A percentile compares a stretch with the other conserved stretches of the same genome.
These are phyloP conservation scores for Talaromyces sp. DNA, from an alignment of 2,329 filamentous ascomycete genomes.

Conservation along the genomic window DNA sequence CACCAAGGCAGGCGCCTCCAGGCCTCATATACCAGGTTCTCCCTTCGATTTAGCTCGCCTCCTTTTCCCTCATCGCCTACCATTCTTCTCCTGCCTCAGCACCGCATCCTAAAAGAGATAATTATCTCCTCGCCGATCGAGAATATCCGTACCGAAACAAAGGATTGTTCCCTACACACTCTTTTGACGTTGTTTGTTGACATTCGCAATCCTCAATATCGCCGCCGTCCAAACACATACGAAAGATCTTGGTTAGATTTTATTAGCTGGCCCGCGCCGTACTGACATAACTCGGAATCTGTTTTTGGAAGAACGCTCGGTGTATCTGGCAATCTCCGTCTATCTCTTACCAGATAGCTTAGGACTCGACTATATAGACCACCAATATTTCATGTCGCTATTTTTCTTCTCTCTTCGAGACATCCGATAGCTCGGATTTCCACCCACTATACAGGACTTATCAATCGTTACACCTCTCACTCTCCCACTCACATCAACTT, in stretches of 20 bases:
- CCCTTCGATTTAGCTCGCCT: constrained; percentile 5
- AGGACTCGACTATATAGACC: neutral
- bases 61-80: neutral
- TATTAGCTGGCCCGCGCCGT: neutral
- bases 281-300: neutral
- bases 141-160: neutral
- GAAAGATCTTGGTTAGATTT: neutral
- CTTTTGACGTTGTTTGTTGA: constrained; percentile 3
- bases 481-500: neutral
- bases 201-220: neutral
- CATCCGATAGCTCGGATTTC: neutral
- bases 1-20: neutral
- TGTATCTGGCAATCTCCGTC: constrained; percentile 2
- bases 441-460: neutral
- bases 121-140: neutral
- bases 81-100: neutral
- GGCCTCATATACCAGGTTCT: neutral
- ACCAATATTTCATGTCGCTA: neutral
- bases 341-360: neutral
- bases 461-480: neutral
- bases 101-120: neutral
- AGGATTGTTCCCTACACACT: neutral
- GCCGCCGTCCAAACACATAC: neutral
- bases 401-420: neutral
- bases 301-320: neutral